Evolutionary conservation across 2,329 filamentous ascomycete genomes (phyloP), one percentile per base, ranked within the genome.

Genomic region (Dichotomopilus funicola): DNA sequence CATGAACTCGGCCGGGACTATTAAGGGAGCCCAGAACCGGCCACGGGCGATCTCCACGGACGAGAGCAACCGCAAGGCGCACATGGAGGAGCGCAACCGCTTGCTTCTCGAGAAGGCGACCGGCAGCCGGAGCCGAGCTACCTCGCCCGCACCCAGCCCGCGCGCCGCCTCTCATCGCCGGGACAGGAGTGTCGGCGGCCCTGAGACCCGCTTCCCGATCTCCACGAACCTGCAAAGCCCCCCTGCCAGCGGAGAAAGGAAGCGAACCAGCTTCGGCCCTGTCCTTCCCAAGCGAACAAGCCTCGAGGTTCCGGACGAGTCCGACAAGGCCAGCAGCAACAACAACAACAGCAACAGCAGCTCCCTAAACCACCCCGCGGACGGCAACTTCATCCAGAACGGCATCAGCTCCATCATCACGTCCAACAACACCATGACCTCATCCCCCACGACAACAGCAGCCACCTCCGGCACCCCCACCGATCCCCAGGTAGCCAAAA

Each of bases 31-130:
- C 49, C 73, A 72, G 60, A 80, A 77, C 63, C 85, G 90, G 43
- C 87, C 89, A 31, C 87, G 94, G 48, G 91, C 91, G 35, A 89
- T 96, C 66, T 95, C 89, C 69, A 95, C 91, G 0, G 91, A 99
- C 68, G 94, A 99, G 76, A 95, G 90, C 73, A 95, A 95, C 71
- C 87, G 94, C 58, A 89, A 91, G 66, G 89, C 89, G 45, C 86
- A 95, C 63, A 92, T 96, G 84, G 92, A 97, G 72, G 94, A 96
- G 69, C 85, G 94, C 51, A 89, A 90, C 69, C 85, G 89, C 59
- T 89, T 90, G 50, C 80, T 92, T 59, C 83, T 94, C 47, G 82
- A 83, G 62, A 84, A 85, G 67, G 78, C 75, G 55, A 81, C 79
- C 37, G 78, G 78, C 13, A 73, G 83, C 62, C 83, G 89, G 51